Evolutionary conservation across 805 yeast species (phyloP), one percentile per base, ranked within the genome.

Genomic region (Metschnikowia baotianmanensis): DNA sequence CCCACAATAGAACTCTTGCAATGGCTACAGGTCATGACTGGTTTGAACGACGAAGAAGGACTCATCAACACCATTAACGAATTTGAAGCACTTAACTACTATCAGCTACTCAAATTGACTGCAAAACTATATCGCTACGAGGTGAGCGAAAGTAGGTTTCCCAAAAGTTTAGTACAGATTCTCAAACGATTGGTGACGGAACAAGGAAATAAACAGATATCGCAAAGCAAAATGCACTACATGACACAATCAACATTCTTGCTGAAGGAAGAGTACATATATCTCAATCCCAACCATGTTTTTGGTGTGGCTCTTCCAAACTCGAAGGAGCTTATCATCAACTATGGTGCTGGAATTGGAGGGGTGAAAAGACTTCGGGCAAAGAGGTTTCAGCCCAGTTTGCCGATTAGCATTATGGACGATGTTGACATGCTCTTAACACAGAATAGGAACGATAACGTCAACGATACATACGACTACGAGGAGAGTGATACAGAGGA

Each of bases 11-110:
- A 91, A 59, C 62, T 91, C 21, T 66, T 91, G 40, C 96, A 91
- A 60, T 91, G 96, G 91, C 65, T 90, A 36, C 98, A 90, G 60
- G 84, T 91, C 31, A 78, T 88, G 60, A 78, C 95, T 0, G 78
- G 84, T 11, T 65, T 90, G 32, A 74, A 74, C 13, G 80, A 78
- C 43, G 84, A 80, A 42, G 89, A 82, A 40, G 67, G 80, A 27
- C 69, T 86, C 37, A 71, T 74, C 6, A 68, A 72, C 10, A 76
- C 86, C 6, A 57, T 78, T 23, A 63, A 65, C 13, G 72, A 77
- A 41, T 72, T 83, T 48, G 78, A 76, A 15, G 59, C 65, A 11
- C 67, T 93, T 43, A 83, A 84, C 40, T 80, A 86, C 18, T 65
- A 66, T 29, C 97, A 90, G 57, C 58, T 93, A 32, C 63, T 82